Evolutionary conservation across 352 stramenopile species (phyloP).

Genomic region (Chrysophaeum taylorii): DNA sequence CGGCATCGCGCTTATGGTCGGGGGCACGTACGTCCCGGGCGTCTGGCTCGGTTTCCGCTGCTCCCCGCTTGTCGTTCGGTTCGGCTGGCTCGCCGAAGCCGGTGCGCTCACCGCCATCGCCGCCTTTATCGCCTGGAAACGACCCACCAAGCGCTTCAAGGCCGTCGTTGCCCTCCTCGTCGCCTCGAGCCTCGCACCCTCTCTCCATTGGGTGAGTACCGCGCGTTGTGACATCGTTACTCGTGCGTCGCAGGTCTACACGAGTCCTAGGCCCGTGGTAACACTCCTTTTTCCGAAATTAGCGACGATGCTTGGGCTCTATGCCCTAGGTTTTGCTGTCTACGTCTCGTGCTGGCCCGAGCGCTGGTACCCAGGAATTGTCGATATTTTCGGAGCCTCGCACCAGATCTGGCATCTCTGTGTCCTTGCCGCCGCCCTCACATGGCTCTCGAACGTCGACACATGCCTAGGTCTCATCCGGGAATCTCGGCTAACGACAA

Average conservation of each 20-base stretch:
- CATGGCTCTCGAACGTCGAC: slow-evolving; percentile 60
- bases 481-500: too few species aligned
- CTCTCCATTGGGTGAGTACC: not conserved
- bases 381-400: slow-evolving; percentile 67
- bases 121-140: not conserved
- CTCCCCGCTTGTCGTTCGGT: slow-evolving; percentile 30
- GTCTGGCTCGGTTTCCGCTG: slow-evolving; percentile 79
- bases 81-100: not conserved
- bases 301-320: slow-evolving; percentile 58
- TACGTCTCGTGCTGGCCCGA: slow-evolving; percentile 69
- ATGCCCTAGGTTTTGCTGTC: slow-evolving; percentile 62
- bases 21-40: slow-evolving; percentile 64
- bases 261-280: slow-evolving; percentile 23
- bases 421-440: slow-evolving; percentile 63
- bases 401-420: slow-evolving; percentile 74
- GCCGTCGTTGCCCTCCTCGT: not conserved
- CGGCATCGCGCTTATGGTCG: slow-evolving; percentile 69
- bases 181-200: not conserved
- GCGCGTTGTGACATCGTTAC: too few species aligned
- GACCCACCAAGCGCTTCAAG: not conserved
- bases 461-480: too few species aligned
- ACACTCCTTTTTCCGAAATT: slow-evolving; percentile 64
- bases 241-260: too few species aligned
- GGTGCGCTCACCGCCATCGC: not conserved
- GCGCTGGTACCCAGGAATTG: slow-evolving; percentile 62